Conservation (phyloP, 805 yeast genomes). For the Nematodospora valgi region DNA sequence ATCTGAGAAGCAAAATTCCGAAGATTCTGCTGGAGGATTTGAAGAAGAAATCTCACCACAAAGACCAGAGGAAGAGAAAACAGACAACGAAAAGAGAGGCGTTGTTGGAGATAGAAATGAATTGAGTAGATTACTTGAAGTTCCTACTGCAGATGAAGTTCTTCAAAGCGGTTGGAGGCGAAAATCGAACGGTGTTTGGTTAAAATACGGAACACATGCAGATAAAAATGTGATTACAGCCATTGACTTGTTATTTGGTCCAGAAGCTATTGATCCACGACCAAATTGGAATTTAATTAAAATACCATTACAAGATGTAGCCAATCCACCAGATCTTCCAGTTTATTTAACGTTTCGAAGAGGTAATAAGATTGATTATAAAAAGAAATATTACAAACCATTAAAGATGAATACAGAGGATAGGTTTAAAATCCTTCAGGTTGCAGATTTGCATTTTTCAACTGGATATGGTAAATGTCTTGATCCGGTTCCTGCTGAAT, state of each 20-base stretch:
- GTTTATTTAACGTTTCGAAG: constrained; percentile 33
- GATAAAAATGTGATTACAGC: constrained; percentile 46
- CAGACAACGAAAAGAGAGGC: constrained; percentile 2
- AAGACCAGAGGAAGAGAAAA: constrained; percentile 4
- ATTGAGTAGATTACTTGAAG: constrained; percentile 12
- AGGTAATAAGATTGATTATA: constrained; percentile 31
- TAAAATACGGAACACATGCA: constrained; percentile 44
- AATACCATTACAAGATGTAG: constrained; percentile 19
- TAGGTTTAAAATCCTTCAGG: constrained; percentile 75
- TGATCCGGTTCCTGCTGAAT: constrained; percentile 60
- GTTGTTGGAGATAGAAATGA: constrained; percentile 6
- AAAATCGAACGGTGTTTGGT: constrained; percentile 56
- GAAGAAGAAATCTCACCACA: constrained; percentile 5
- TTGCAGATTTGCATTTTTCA: constrained; percentile 90
- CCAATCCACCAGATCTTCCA: constrained; percentile 16
- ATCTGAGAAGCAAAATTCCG: constrained; percentile 4
- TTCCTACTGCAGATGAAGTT: constrained; percentile 36
- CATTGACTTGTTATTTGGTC: constrained; percentile 69
- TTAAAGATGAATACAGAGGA: constrained; percentile 41
- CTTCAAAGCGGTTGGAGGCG: constrained; percentile 44
- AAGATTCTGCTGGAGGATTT: constrained; percentile 1
- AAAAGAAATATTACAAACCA: constrained; percentile 21
- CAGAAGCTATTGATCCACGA: constrained; percentile 73
- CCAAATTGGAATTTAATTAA: constrained; percentile 56
- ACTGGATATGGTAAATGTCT: constrained; percentile 78